A percentile compares a stretch with the other conserved stretches of the same genome.
Evolutionary conservation across 805 yeast genomes (phyloP).

Genomic region (Kazachstania africana): DNA sequence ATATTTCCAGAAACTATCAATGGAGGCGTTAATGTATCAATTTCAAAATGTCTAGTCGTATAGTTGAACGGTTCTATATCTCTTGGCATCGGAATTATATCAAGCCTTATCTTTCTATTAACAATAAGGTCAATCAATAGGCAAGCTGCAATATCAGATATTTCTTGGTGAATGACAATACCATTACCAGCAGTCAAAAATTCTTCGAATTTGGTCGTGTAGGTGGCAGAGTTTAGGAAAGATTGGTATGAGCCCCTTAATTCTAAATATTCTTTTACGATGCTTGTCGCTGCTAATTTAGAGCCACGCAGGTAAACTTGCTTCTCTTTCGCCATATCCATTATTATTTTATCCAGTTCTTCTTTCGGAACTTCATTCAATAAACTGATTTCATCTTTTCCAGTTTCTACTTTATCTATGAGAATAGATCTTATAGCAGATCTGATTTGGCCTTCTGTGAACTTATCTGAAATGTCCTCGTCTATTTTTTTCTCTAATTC

Average conservation of each 20-base stretch:
- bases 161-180: slow-evolving; percentile 37
- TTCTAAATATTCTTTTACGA: slow-evolving; percentile 15
- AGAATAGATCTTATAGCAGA: slow-evolving; percentile 27
- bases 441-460: slow-evolving; percentile 19
- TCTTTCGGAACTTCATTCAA: slow-evolving; percentile 38
- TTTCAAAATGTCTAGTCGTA: slow-evolving; percentile 64
- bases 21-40: slow-evolving; percentile 47
- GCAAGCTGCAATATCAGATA: slow-evolving; percentile 52
- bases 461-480: slow-evolving; percentile 5
- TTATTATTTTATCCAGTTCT: slow-evolving; percentile 32
- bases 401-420: slow-evolving; percentile 18
- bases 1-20: slow-evolving; percentile 31
- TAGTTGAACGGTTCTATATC: slow-evolving; percentile 46
- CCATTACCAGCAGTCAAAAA: slow-evolving; percentile 41
- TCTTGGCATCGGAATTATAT: slow-evolving; percentile 45
- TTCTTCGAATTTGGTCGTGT: slow-evolving; percentile 33
- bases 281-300: slow-evolving; percentile 21
- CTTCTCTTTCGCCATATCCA: slow-evolving; percentile 36
- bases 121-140: slow-evolving; percentile 46
- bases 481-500: slow-evolving; percentile 12
- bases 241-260: slow-evolving; percentile 25
- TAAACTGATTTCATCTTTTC: slow-evolving; percentile 20
- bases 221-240: slow-evolving; percentile 35
- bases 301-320: slow-evolving; percentile 43
- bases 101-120: slow-evolving; percentile 29